Evolutionary conservation across 352 stramenopile genomes (phyloP), one percentile per base, ranked within the genome.

Genomic region (Paralagenidium karlingii): DNA sequence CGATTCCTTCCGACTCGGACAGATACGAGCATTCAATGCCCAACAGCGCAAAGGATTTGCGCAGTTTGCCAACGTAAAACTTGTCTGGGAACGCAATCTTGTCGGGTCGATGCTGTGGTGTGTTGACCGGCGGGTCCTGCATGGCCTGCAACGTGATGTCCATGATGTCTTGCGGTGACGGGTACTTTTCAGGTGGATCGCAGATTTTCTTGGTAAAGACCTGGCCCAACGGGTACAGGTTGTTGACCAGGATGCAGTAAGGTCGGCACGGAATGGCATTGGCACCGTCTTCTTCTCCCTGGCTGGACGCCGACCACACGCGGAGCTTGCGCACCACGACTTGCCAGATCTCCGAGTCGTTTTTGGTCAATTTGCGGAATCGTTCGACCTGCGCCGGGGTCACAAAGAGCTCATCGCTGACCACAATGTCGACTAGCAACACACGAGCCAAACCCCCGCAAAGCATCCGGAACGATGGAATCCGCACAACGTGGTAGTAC

Each of bases 231-330:
- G 77, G 77, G 47, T 91, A 91, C 16, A 91, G 54, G 34, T 91
- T 91, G 53, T 91, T 91, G 27, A 91, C 73, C 10, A 91, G 49
- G 21, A 91, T 77, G 37, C 73, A 86, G 68, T 87, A 91, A 12
- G 77, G 77, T 15, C 77, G 71, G 43, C 74, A 87, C 11, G 77
- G 74, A 40, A 81, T 64, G 2, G 69, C 71, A 18, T 83, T 64
- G 1, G 50, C 43, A 18, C 70, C 69, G 6, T 82, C 68, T 0
- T 51, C 68, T 3, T 58, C 65, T n/a, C 67, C 68, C 0, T 46
- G 26, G 40, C 69, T 87, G 4, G 77, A 85, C 25, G 77, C 77
- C 44, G 74, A 87, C 77, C 77, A 91, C 43, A 91, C 77, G 32
- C 77, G 71, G n/a, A 91, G 60, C 45, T 88, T 78, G 20, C 77